Conservation (phyloP, 805 yeast genomes). For the Candida tammaniensis region DNA sequence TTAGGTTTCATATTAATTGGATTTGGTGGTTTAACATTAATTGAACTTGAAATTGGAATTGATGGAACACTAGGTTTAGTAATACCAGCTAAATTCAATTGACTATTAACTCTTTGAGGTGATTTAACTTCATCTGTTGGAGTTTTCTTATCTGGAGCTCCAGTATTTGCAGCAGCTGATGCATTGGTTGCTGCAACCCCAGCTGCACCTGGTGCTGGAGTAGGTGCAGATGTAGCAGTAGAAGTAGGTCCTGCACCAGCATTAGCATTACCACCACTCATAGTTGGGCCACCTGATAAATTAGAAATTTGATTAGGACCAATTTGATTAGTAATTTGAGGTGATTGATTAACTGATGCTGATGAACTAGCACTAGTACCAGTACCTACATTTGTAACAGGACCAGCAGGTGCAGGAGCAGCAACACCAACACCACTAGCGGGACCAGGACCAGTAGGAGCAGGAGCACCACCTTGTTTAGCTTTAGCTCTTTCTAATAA, state of each 20-base stretch:
- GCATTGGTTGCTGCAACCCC: conserved; percentile 12
- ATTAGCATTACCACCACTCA: conserved; percentile 7
- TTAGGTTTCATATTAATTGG: conserved; percentile 65
- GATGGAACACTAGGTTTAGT: conserved; percentile 59
- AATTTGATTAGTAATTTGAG: conserved; percentile 5
- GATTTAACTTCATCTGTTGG: conserved; percentile 9
- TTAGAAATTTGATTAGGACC: too few species aligned
- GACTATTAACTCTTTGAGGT: conserved; percentile 12
- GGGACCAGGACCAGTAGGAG: too few species aligned
- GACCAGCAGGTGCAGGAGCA: too few species aligned
- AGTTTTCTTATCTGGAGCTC: conserved; percentile 4
- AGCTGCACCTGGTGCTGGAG: conserved; percentile 9
- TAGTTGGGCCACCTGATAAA: conserved; percentile 5
- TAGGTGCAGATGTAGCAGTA: conserved; percentile 8
- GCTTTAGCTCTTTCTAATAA: conserved; percentile 30
- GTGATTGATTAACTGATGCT: conserved; percentile 4
- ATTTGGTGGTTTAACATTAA: conserved; percentile 62
- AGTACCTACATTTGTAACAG: too few species aligned
- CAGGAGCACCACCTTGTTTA: conserved; percentile 1
- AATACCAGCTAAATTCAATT: conserved; percentile 34
- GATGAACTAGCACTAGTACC: conserved; percentile 4
- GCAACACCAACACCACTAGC: too few species aligned
- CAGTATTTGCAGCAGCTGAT: conserved; percentile 2
- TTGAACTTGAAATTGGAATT: conserved; percentile 67
- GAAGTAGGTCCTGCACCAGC: conserved; percentile 7